Percentiles rank a stretch among this genome's conserved stretches.
phyloP scores from a whole-genome alignment of 208 protist species.

The Entamoeba dispar region DNA sequence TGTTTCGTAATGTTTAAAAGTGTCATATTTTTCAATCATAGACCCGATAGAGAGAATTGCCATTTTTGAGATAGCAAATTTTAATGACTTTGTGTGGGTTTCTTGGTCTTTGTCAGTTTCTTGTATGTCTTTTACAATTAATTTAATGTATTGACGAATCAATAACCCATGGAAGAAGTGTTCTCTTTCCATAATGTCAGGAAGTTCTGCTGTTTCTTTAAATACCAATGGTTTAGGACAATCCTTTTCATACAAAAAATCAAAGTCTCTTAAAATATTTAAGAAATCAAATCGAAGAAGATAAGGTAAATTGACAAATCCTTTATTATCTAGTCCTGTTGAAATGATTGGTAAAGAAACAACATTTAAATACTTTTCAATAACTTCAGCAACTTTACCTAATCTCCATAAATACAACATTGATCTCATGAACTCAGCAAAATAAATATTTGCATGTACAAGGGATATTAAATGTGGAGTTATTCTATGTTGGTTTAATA shows the following conservation, averaged over 20 bases:
- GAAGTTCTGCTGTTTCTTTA: not conserved
- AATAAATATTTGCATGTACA: not conserved
- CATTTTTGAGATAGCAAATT: not conserved
- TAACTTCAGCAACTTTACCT: not conserved
- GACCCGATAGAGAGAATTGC: not conserved
- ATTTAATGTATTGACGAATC: not conserved
- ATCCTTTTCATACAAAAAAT: not conserved
- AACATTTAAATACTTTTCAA: not conserved
- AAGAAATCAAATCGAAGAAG: not conserved
- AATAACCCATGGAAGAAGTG: not conserved
- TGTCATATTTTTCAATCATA: not conserved
- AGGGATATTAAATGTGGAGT: not conserved
- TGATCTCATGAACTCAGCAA: not conserved
- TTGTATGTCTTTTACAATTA: not conserved
- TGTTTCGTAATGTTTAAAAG: not conserved
- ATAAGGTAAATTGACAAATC: not conserved
- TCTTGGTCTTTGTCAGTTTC: not conserved
- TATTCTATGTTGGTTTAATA: not conserved
- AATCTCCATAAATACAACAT: not conserved
- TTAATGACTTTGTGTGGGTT: not conserved
- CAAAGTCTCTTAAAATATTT: not conserved
- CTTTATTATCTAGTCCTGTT: not conserved
- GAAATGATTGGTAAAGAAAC: not conserved
- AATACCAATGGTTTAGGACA: not conserved
- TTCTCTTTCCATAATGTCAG: not conserved